phyloP scores from a whole-genome alignment of 306 rosid species.

The Lathyrus aphaca region DNA sequence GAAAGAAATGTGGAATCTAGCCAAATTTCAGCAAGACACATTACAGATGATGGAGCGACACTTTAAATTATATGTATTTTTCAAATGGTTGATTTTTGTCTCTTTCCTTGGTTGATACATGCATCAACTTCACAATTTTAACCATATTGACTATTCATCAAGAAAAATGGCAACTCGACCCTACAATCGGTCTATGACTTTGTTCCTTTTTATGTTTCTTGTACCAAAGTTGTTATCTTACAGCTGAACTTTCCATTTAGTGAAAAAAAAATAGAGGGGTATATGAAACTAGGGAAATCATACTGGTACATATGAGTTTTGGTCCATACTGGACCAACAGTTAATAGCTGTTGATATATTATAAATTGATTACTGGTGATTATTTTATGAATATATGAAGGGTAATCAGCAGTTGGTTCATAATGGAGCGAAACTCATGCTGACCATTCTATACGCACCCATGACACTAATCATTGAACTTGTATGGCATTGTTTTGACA shows the following conservation, averaged over 20 bases:
- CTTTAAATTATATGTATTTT: too few species aligned
- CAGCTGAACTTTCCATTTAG: conserved; percentile 7
- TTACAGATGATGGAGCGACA: too few species aligned
- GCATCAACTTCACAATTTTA: not conserved
- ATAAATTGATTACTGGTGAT: not conserved
- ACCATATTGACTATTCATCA: conserved; percentile 11
- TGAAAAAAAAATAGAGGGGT: conserved; percentile 11
- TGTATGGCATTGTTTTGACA: conserved; percentile 6
- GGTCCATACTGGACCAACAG: not conserved
- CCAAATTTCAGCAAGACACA: not conserved
- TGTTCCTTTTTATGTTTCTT: not conserved
- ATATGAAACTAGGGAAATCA: not conserved
- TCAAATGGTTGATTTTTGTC: conserved; percentile 1
- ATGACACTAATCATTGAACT: not conserved
- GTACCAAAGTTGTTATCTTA: conserved; percentile 7
- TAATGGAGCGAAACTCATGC: not conserved
- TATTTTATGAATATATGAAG: not conserved
- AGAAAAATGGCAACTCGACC: not conserved
- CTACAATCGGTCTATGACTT: conserved; percentile 1
- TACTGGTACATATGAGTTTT: not conserved
- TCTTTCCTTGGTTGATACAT: not conserved
- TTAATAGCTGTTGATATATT: not conserved
- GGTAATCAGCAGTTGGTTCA: not conserved
- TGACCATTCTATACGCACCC: not conserved
- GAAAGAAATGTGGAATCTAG: conserved; percentile 4